A percentile compares a stretch with the other conserved stretches of the same genome.
These are phyloP conservation scores for Lachnellula hyalina DNA, from an alignment of 2,329 filamentous ascomycete species.

Conservation along the genomic window DNA sequence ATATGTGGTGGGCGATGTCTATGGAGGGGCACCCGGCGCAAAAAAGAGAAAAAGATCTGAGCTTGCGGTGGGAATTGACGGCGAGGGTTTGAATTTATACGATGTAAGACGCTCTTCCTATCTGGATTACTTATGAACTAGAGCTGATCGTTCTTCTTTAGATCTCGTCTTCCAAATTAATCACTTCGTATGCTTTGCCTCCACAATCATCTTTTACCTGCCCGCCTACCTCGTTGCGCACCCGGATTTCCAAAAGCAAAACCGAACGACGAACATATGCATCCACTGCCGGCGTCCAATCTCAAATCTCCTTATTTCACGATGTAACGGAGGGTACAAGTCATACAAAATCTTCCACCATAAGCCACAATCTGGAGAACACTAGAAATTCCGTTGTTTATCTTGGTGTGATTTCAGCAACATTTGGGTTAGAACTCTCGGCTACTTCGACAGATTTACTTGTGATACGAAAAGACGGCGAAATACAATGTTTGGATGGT, in stretches of 20 bases:
- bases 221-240: conserved; percentile 52
- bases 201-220: conserved; percentile 61
- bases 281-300: conserved; percentile 43
- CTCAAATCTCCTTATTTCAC: conserved; percentile 54
- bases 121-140: neutral
- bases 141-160: conserved; percentile 29
- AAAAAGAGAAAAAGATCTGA: conserved; percentile 61
- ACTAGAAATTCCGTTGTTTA: conserved; percentile 38
- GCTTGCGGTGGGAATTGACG: conserved; percentile 58
- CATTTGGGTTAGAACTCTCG: conserved; percentile 6
- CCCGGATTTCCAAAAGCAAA: conserved; percentile 38
- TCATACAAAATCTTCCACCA: conserved; percentile 47
- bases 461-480: conserved; percentile 54
- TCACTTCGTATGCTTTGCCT: conserved; percentile 63
- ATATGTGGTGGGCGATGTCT: conserved; percentile 56
- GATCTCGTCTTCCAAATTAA: conserved; percentile 55
- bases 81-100: conserved; percentile 61
- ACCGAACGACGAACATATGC: conserved; percentile 57
- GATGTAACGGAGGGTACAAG: conserved; percentile 48
- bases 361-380: conserved; percentile 38
- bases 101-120: conserved; percentile 42
- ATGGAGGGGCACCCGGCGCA: conserved; percentile 50
- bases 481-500: conserved; percentile 55
- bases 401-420: conserved; percentile 33
- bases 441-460: conserved; percentile 39